Evolutionary conservation across 1,139 yeast genomes (phyloP).

Genomic region (Diutina sp.): DNA sequence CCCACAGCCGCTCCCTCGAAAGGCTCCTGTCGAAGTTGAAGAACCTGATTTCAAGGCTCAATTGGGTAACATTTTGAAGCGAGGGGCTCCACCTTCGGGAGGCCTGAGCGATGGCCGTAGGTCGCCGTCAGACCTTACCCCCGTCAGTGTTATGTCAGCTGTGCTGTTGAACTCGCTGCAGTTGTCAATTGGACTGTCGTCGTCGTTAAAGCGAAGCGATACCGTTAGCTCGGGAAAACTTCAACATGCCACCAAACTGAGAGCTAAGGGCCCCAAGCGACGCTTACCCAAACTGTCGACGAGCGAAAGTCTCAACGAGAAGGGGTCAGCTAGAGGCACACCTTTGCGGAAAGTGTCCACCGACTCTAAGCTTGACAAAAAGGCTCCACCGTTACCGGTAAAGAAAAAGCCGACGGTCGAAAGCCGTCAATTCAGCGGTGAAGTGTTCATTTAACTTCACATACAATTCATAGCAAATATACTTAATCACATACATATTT

Average conservation of each 20-base stretch:
- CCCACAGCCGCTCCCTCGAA: neutral
- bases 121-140: neutral
- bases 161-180: neutral
- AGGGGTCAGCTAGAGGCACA: neutral
- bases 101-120: neutral
- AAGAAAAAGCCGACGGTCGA: neutral
- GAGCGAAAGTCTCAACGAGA: neutral
- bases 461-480: neutral
- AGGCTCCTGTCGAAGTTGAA: neutral
- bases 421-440: constrained; percentile 1
- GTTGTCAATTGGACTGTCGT: neutral
- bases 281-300: neutral
- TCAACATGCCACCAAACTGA: neutral
- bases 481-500: no score
- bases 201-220: neutral
- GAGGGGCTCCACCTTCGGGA: neutral
- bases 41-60: neutral
- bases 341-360: neutral
- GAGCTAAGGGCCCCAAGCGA: constrained; percentile 1
- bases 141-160: neutral
- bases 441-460: neutral
- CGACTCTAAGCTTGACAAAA: neutral
- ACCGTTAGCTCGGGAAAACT: neutral
- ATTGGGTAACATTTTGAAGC: neutral
- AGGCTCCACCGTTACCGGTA: neutral